Evolutionary conservation across 2,329 filamentous ascomycete genomes (phyloP).

Genomic region (Neobulgaria alba): DNA sequence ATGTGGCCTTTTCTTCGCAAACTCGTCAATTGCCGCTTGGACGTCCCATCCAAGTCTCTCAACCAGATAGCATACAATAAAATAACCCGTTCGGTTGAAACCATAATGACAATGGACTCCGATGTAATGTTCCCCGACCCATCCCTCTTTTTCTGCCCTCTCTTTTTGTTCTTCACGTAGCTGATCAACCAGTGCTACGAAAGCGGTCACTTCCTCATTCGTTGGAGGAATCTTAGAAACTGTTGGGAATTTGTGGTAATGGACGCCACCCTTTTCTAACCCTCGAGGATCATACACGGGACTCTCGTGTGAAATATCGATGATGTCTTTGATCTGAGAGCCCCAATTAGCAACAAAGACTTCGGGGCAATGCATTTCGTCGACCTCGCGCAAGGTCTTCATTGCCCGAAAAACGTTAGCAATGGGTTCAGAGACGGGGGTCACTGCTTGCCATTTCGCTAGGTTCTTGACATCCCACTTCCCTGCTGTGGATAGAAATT

Average conservation of each 20-base stretch:
- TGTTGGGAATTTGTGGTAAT: constrained; percentile 81
- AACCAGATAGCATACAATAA: constrained; percentile 84
- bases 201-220: constrained; percentile 40
- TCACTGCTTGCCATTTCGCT: constrained; percentile 77
- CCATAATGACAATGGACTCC: constrained; percentile 79
- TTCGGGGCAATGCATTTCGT: constrained; percentile 70
- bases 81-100: constrained; percentile 89
- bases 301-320: constrained; percentile 86
- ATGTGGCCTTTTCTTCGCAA: constrained; percentile 62
- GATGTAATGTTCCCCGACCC: constrained; percentile 42
- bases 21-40: constrained; percentile 70
- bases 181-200: constrained; percentile 49
- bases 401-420: constrained; percentile 75
- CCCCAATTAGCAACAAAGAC: constrained; percentile 63
- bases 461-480: constrained; percentile 99
- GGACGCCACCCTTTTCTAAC: constrained; percentile 56
- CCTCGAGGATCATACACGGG: constrained; percentile 79
- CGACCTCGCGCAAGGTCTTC: constrained; percentile 87
- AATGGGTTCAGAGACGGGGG: constrained; percentile 70
- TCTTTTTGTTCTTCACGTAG: constrained; percentile 47
- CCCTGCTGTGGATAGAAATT: constrained; percentile 77
- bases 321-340: constrained; percentile 59
- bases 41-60: constrained; percentile 66
- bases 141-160: constrained; percentile 34
- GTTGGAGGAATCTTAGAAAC: constrained; percentile 82